Evolutionary conservation across 257 asterid genomes (phyloP).

Genomic region (Lithospermum erythrorhizon): DNA sequence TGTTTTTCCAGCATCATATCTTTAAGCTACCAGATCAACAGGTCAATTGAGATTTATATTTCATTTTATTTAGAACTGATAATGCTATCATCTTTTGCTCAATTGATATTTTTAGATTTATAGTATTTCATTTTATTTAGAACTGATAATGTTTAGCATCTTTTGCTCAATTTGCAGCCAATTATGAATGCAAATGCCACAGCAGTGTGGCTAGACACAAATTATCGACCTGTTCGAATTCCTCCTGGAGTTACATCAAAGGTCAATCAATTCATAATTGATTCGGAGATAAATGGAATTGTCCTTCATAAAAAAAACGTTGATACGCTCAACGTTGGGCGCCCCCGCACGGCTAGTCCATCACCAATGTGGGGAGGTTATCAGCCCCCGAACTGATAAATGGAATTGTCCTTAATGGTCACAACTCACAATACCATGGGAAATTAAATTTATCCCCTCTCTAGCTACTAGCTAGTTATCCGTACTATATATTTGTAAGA

Average conservation of each 20-base stretch:
- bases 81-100: not conserved
- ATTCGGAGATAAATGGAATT: not conserved
- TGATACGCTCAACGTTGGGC: no score
- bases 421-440: no score
- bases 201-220: conserved; percentile 82
- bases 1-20: conserved; percentile 66
- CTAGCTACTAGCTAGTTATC: no score
- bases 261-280: conserved; percentile 36
- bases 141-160: not conserved
- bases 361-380: no score
- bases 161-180: conserved; percentile 31
- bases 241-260: conserved; percentile 61
- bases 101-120: no score
- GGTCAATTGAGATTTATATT: conserved; percentile 25
- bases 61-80: not conserved
- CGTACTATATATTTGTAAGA: no score
- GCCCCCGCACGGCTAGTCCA: no score
- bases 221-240: conserved; percentile 71
- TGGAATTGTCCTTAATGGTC: not conserved
- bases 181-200: conserved; percentile 73
- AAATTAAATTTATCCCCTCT: no score
- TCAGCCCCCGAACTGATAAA: no score
- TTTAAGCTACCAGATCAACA: conserved; percentile 60
- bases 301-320: no score
- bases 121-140: no score